These are phyloP conservation scores for Cyathus striatus DNA, from an alignment of 768 basidiomycete genomes.

Conservation along the genomic window DNA sequence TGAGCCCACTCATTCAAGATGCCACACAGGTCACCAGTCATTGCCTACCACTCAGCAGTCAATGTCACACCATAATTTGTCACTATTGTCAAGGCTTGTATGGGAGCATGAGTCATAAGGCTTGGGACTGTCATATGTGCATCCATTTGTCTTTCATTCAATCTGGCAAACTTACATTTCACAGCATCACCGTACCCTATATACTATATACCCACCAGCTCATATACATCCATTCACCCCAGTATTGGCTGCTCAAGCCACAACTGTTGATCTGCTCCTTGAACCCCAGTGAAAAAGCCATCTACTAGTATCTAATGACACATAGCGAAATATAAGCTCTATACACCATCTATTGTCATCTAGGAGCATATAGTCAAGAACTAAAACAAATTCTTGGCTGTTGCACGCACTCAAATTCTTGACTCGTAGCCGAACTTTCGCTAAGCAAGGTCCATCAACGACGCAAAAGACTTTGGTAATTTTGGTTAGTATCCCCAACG, in stretches of 20 bases:
- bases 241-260: conserved; percentile 20
- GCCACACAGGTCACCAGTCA: conserved; percentile 23
- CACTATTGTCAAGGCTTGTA: conserved; percentile 18
- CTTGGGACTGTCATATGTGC: conserved; percentile 38
- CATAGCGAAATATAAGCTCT: no score
- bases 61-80: conserved; percentile 5
- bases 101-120: conserved; percentile 37
- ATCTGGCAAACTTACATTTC: conserved; percentile 6
- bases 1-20: conserved; percentile 9
- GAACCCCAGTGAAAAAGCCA: no score
- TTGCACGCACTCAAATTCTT: no score
- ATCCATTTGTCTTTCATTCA: background rate
- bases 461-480: no score
- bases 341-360: no score
- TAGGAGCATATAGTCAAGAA: no score
- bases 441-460: no score
- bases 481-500: no score
- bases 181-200: conserved; percentile 16
- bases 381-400: no score
- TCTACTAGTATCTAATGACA: no score
- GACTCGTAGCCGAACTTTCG: no score
- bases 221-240: conserved; percentile 40
- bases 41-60: conserved; percentile 13
- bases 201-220: conserved; percentile 15
- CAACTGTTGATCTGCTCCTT: conserved; percentile 23